A percentile compares a stretch with the other conserved stretches of the same genome.
These are phyloP conservation scores for Ascochyta koolunga DNA, from an alignment of 2,329 filamentous ascomycete species.

Conservation along the genomic window DNA sequence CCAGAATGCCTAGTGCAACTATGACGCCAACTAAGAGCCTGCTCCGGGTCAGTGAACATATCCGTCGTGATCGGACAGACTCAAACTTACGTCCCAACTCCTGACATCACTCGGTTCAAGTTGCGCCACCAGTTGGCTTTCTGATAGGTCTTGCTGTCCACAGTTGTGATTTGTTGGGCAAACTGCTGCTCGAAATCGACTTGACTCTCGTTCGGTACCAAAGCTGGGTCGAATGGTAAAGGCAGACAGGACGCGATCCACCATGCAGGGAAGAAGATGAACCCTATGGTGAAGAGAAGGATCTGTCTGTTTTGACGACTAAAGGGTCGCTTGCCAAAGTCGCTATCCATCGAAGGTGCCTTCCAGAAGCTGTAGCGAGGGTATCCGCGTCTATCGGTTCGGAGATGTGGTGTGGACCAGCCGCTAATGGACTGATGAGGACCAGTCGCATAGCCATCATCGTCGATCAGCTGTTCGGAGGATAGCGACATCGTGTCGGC, in stretches of 20 bases:
- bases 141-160: conserved; percentile 58
- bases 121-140: conserved; percentile 71
- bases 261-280: conserved; percentile 70
- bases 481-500: conserved; percentile 39
- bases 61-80: neutral
- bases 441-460: conserved; percentile 36
- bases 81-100: conserved; percentile 54
- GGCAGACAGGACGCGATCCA: conserved; percentile 74
- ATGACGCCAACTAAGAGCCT: conserved; percentile 17
- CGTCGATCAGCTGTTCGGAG: conserved; percentile 37
- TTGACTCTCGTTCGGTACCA: conserved; percentile 46
- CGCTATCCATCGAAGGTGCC: conserved; percentile 72
- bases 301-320: conserved; percentile 76
- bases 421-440: conserved; percentile 33
- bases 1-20: conserved; percentile 42
- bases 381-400: conserved; percentile 51
- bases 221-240: conserved; percentile 64
- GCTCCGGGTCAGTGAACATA: conserved; percentile 4
- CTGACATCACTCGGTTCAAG: conserved; percentile 66
- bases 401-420: conserved; percentile 45
- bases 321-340: conserved; percentile 64
- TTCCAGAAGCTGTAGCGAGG: conserved; percentile 69
- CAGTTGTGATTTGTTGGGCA: conserved; percentile 50
- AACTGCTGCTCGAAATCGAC: conserved; percentile 53
- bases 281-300: conserved; percentile 75